Evolutionary conservation across 805 yeast species (phyloP), one percentile per base, ranked within the genome.

Genomic region (Millerozyma acaciae): DNA sequence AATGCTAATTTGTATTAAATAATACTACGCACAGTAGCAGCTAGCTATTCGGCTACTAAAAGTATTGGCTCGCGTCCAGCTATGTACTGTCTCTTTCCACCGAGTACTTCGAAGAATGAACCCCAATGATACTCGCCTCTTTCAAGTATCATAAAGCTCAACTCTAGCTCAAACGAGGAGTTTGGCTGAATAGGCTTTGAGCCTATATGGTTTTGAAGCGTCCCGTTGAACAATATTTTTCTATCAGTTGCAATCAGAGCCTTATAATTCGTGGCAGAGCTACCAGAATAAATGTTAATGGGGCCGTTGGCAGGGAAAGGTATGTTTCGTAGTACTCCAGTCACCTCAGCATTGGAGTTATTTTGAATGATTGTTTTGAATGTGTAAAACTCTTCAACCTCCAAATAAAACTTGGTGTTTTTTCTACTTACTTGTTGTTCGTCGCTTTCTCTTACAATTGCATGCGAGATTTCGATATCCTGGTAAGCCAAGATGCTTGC

Each of bases 91-190:
- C 25, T 39, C 9, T 47, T 40, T 15, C 43, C 47, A 32, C 43
- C 41, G 10, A 50, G 24, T 0, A 45, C 39, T 27, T 66, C 70
- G 27, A 66, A 46, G 1, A 65, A 39, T 6, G 58, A 37, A 1
- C 89, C 86, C 82, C 95, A 80, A 52, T 85, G 93, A 51, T 80
- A 88, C 30, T 76, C 80, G 2, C 97, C 97, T 28, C 70, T 69
- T 34, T 84, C 89, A 23, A 89, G 60, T 4, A 86, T 73, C 13
- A 80, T 70, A 30, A 80, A 72, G 6, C 85, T 76, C 24, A 83
- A 51, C 16, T 65, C 66, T 19, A 76, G 60, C 2, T 53, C 61
- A 3, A 60, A 33, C 0, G 62, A 47, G 16, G 60, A 68, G 1
- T 74, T 72, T 0, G 81, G 68, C 2, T 45, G 47, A 1, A 80